These are phyloP conservation scores for Talaromyces sp. DNA, from an alignment of 2,329 filamentous ascomycete species.

Conservation along the genomic window DNA sequence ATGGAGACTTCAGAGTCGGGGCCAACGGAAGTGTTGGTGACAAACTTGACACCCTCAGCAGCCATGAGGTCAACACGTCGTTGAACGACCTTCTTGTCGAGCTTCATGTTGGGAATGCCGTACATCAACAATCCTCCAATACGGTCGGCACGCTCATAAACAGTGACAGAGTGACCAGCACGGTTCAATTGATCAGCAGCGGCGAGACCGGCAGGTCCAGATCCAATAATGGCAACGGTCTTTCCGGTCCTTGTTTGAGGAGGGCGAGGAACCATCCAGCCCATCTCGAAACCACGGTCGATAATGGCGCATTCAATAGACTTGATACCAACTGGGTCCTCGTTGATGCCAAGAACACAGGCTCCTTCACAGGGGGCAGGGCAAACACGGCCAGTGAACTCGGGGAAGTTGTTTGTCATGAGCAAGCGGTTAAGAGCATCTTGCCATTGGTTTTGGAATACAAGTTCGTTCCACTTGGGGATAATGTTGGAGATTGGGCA, in stretches of 20 bases:
- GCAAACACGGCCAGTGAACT: conserved; percentile 95
- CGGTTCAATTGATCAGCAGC: conserved; percentile 91
- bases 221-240: conserved; percentile 82
- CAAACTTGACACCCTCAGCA: conserved; percentile 77
- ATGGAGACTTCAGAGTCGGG: conserved; percentile 65
- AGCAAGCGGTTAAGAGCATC: conserved; percentile 86
- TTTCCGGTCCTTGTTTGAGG: conserved; percentile 80
- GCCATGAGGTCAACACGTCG: conserved; percentile 94
- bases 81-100: conserved; percentile 96
- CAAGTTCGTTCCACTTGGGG: conserved; percentile 89
- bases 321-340: conserved; percentile 96
- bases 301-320: conserved; percentile 98
- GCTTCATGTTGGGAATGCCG: conserved; percentile 98
- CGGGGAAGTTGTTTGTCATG: conserved; percentile 98
- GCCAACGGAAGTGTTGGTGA: conserved; percentile 71
- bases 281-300: conserved; percentile 94
- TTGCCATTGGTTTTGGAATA: conserved; percentile 72
- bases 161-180: conserved; percentile 78
- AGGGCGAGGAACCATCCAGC: conserved; percentile 86
- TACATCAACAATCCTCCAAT: conserved; percentile 94
- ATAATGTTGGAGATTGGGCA: conserved; percentile 98
- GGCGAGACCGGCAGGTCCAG: conserved; percentile 85
- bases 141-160: conserved; percentile 90
- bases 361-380: conserved; percentile 95
- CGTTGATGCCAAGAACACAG: conserved; percentile 92